Conservation (phyloP, 768 basidiomycete genomes). For the Lactifluus pinguis region DNA sequence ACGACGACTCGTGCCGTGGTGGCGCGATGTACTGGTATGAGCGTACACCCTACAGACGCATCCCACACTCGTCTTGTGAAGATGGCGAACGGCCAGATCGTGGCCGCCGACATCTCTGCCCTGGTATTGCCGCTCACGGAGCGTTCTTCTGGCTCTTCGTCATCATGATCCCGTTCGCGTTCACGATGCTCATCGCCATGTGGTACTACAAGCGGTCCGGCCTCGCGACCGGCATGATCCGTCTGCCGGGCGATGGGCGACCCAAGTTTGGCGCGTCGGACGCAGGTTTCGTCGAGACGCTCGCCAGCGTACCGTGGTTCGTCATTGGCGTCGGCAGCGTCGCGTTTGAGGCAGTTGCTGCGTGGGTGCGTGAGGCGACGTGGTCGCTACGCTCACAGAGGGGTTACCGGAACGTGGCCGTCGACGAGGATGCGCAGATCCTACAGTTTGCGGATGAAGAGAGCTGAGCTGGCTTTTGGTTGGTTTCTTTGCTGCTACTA, state of each 20-base stretch:
- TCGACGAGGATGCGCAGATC: conserved; percentile 86
- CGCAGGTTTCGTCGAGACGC: conserved; percentile 50
- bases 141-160: conserved; percentile 80
- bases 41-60: conserved; percentile 83
- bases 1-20: conserved; percentile 53
- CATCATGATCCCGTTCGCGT: conserved; percentile 62
- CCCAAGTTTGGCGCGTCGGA: conserved; percentile 30
- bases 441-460: conserved; percentile 79
- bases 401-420: conserved; percentile 62
- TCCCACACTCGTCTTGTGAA: conserved; percentile 81
- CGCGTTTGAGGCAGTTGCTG: conserved; percentile 56
- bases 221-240: conserved; percentile 66
- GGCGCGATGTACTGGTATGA: conserved; percentile 87
- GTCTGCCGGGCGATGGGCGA: conserved; percentile 49
- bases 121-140: conserved; percentile 66
- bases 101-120: conserved; percentile 68
- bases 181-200: conserved; percentile 67
- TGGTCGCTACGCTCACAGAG: conserved; percentile 39
- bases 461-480: background rate
- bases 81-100: conserved; percentile 74
- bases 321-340: conserved; percentile 69
- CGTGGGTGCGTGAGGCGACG: conserved; percentile 33
- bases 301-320: conserved; percentile 89
- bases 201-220: conserved; percentile 79
- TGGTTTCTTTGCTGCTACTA: background rate